Evolutionary conservation across 192 early-diverging fungal species (phyloP).

Genomic region (Backusella circina): DNA sequence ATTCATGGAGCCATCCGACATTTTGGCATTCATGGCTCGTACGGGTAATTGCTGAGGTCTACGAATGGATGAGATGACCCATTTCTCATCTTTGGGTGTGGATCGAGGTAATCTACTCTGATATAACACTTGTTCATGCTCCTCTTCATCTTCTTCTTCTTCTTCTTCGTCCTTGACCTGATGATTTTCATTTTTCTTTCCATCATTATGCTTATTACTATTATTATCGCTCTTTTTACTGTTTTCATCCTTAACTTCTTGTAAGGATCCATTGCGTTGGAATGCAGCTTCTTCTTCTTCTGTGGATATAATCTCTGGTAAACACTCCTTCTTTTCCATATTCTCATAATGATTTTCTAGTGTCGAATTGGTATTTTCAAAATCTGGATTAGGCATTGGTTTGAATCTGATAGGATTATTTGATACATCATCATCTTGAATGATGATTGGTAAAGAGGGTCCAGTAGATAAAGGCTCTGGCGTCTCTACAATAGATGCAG

Average conservation of each 20-base stretch:
- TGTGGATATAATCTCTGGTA: not conserved
- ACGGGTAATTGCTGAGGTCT: conserved; percentile 29
- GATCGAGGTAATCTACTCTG: conserved; percentile 5
- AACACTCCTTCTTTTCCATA: not conserved
- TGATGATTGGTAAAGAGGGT: not conserved
- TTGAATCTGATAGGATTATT: not conserved
- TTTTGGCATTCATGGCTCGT: not conserved
- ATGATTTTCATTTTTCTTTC: not conserved
- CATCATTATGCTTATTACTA: not conserved
- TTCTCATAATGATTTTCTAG: not conserved
- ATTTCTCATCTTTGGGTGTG: conserved; percentile 29
- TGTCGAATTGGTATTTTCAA: not conserved
- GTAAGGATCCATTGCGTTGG: not conserved
- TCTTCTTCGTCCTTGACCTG: not conserved
- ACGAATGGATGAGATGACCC: conserved; percentile 34
- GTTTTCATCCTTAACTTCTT: not conserved
- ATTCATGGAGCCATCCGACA: conserved; percentile 7
- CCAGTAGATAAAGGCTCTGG: not conserved
- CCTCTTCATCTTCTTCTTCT: conserved; percentile 10
- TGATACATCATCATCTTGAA: not conserved
- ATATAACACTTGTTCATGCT: not conserved
- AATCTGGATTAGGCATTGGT: not conserved
- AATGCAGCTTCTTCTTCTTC: not conserved
- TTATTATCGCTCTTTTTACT: not conserved
- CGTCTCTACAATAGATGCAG: not conserved